Conservation (phyloP, 148 eudicot species). For the Cornus florida region DNA sequence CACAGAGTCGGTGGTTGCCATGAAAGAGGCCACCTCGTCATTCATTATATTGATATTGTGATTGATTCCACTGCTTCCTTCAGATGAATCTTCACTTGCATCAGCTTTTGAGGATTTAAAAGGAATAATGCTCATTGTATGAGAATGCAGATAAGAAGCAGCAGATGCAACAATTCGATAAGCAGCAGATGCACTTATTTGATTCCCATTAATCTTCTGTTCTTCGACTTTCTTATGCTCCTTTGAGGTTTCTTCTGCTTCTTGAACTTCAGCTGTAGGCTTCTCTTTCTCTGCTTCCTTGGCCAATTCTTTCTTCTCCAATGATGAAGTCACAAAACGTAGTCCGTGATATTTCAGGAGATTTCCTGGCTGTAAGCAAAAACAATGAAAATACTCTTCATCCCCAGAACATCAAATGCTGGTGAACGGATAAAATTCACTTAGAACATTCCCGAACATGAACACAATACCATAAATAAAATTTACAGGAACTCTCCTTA, state of each 20-base stretch:
- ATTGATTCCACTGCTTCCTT: conserved; percentile 6
- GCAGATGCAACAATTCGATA: conserved; percentile 86
- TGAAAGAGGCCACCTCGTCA: conserved; percentile 71
- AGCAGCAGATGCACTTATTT: conserved; percentile 62
- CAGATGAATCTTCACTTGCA: conserved; percentile 10
- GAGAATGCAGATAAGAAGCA: conserved; percentile 85
- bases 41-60: conserved; percentile 29
- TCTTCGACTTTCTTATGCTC: conserved; percentile 28
- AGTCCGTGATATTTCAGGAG: conserved; percentile 58
- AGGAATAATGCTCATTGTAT: conserved; percentile 57
- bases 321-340: conserved; percentile 74
- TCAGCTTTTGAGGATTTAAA: conserved; percentile 48
- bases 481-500: too few species aligned
- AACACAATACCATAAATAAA: too few species aligned
- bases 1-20: conserved; percentile 87
- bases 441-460: too few species aligned
- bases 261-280: conserved; percentile 29
- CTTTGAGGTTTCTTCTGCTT: conserved; percentile 12
- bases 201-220: conserved; percentile 32
- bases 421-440: neutral
- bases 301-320: conserved; percentile 67
- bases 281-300: conserved; percentile 48
- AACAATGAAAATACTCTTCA: neutral
- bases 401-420: neutral
- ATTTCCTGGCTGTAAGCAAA: conserved; percentile 50